Conservation (phyloP, 345 rosid genomes). For the Carallia brachiata region DNA sequence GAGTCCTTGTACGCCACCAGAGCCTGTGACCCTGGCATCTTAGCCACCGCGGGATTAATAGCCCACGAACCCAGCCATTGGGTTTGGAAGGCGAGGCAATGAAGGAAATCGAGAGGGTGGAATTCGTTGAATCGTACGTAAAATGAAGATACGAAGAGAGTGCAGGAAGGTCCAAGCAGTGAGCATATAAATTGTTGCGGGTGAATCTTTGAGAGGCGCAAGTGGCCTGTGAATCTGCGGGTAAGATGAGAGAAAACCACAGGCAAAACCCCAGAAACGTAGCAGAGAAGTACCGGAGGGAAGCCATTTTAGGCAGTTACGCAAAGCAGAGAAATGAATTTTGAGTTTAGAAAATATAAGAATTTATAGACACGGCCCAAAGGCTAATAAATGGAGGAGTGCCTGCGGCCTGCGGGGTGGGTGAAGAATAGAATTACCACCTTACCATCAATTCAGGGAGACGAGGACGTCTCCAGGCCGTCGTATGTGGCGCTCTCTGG, state of each 20-base stretch:
- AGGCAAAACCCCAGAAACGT: background rate
- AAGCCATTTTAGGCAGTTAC: slow-evolving; percentile 2
- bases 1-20: slow-evolving; percentile 23
- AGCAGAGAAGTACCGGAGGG: background rate
- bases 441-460: too few species aligned
- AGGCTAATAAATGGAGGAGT: too few species aligned
- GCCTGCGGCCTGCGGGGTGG: too few species aligned
- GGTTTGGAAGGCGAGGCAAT: slow-evolving; percentile 19
- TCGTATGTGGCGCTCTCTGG: too few species aligned
- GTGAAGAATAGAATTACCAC: background rate
- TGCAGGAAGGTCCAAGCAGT: slow-evolving; percentile 30
- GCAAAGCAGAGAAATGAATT: too few species aligned
- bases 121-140: slow-evolving; percentile 18
- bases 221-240: slow-evolving; percentile 2
- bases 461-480: too few species aligned
- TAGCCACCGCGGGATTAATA: slow-evolving; percentile 15
- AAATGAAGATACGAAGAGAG: slow-evolving; percentile 25
- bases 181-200: slow-evolving; percentile 13
- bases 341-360: background rate
- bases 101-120: slow-evolving; percentile 25
- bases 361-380: background rate
- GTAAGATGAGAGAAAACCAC: slow-evolving; percentile 10
- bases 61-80: slow-evolving; percentile 32
- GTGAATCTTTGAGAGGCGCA: slow-evolving; percentile 14
- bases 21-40: slow-evolving; percentile 28